These are phyloP conservation scores for Cyberlindnera mycetangii DNA, from an alignment of 805 yeast genomes.

Conservation along the genomic window DNA sequence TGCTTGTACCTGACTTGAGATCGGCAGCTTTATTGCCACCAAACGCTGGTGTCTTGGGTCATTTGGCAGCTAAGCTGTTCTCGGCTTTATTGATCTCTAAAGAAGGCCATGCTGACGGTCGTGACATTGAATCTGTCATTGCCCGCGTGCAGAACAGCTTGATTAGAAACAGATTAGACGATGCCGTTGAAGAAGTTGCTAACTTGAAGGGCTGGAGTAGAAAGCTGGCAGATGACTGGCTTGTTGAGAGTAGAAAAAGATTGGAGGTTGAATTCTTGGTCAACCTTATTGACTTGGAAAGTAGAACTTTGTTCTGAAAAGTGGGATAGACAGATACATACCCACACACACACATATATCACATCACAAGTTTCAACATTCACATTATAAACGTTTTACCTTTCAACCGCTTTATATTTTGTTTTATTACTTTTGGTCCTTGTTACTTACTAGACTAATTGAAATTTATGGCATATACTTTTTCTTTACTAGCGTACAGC, in stretches of 20 bases:
- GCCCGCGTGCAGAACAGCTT: slow-evolving; percentile 80
- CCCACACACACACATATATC: not conserved
- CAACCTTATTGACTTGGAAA: slow-evolving; percentile 63
- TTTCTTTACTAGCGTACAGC: too few relatives aligned
- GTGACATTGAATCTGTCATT: slow-evolving; percentile 84
- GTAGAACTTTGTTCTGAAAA: slow-evolving; percentile 42
- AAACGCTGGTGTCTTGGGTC: slow-evolving; percentile 93
- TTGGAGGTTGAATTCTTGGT: slow-evolving; percentile 83
- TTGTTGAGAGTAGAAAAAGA: slow-evolving; percentile 82
- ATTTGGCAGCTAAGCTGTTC: slow-evolving; percentile 74
- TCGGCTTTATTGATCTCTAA: slow-evolving; percentile 75
- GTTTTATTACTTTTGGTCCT: not conserved
- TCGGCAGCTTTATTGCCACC: slow-evolving; percentile 88
- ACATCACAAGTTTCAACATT: not conserved
- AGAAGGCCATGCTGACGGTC: slow-evolving; percentile 74
- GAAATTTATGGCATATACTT: not conserved
- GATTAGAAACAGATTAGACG: slow-evolving; percentile 71
- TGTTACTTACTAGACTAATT: not conserved
- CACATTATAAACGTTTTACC: not conserved
- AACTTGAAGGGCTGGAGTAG: slow-evolving; percentile 91
- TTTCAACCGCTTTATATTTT: not conserved
- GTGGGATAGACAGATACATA: not conserved
- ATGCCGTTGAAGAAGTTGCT: slow-evolving; percentile 91
- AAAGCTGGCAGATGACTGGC: slow-evolving; percentile 89
- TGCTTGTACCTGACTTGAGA: slow-evolving; percentile 81